Conservation (phyloP, 805 yeast species). For the Debaryomyces maramus region DNA sequence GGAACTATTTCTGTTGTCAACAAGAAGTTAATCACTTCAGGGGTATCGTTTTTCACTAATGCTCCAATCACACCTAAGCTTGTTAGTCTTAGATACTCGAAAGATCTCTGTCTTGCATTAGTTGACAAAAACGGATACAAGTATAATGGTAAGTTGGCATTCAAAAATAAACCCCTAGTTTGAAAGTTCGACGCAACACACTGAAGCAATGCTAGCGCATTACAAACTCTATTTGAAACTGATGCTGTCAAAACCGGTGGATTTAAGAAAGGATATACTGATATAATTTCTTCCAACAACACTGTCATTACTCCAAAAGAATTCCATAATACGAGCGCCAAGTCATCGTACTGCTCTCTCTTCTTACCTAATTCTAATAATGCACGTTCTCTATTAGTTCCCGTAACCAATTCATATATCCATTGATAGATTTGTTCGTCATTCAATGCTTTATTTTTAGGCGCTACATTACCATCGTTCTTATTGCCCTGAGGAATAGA, state of each 20-base stretch:
- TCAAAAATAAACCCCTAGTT: conserved; percentile 79
- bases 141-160: conserved; percentile 90
- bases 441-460: conserved; percentile 31
- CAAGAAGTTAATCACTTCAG: conserved; percentile 88
- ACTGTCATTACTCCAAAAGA: conserved; percentile 96
- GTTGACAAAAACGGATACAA: conserved; percentile 93
- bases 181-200: conserved; percentile 96
- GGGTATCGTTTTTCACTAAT: conserved; percentile 90
- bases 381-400: conserved; percentile 91
- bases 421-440: conserved; percentile 86
- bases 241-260: conserved; percentile 85
- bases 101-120: conserved; percentile 85
- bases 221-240: conserved; percentile 91
- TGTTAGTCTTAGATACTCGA: conserved; percentile 89
- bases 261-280: conserved; percentile 84
- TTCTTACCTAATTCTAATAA: conserved; percentile 88
- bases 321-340: conserved; percentile 91
- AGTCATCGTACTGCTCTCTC: conserved; percentile 90
- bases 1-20: conserved; percentile 97
- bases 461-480: conserved; percentile 5
- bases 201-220: conserved; percentile 90
- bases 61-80: conserved; percentile 97
- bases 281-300: conserved; percentile 80
- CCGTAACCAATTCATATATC: conserved; percentile 87
- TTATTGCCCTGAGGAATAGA: background rate